These are phyloP conservation scores for Verticillium nonalfalfae DNA, from an alignment of 2,329 filamentous ascomycete genomes.

Conservation along the genomic window DNA sequence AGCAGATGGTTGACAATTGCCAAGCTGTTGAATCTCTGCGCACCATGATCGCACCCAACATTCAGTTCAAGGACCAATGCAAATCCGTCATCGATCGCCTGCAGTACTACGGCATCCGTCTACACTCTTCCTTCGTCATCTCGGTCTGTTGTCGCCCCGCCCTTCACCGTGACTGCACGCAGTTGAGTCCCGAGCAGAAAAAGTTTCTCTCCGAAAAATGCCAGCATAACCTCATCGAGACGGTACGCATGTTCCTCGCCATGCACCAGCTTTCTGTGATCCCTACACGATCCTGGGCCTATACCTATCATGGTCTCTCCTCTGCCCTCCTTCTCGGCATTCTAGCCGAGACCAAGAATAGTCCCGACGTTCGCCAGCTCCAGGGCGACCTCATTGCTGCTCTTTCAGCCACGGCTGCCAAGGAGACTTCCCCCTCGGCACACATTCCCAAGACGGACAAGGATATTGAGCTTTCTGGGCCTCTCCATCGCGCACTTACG, in stretches of 20 bases:
- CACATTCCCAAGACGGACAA: slow-evolving; percentile 50
- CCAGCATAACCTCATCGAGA: slow-evolving; percentile 57
- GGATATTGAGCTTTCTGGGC: slow-evolving; percentile 57
- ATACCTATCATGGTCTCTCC: slow-evolving; percentile 61
- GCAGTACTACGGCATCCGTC: slow-evolving; percentile 57
- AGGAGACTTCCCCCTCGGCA: slow-evolving; percentile 49
- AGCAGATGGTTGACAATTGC: slow-evolving; percentile 52
- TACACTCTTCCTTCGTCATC: slow-evolving; percentile 60
- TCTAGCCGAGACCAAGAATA: slow-evolving; percentile 8
- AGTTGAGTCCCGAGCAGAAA: slow-evolving; percentile 46
- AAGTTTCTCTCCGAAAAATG: slow-evolving; percentile 49
- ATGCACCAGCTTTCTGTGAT: slow-evolving; percentile 65
- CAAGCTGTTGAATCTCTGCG: slow-evolving; percentile 46
- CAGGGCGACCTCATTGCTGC: slow-evolving; percentile 57
- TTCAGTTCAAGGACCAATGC: slow-evolving; percentile 55
- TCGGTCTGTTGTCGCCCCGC: slow-evolving; percentile 60
- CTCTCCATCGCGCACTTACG: slow-evolving; percentile 52
- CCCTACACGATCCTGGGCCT: slow-evolving; percentile 61
- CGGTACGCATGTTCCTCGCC: slow-evolving; percentile 61
- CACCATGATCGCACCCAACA: slow-evolving; percentile 39
- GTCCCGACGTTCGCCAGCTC: slow-evolving; percentile 35
- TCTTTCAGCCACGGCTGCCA: slow-evolving; percentile 57
- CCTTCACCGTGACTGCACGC: slow-evolving; percentile 45
- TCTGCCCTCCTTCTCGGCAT: slow-evolving; percentile 50
- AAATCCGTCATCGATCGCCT: slow-evolving; percentile 57